Conservation (phyloP, 495 filamentous ascomycete species). For the Neurospora sp. region DNA sequence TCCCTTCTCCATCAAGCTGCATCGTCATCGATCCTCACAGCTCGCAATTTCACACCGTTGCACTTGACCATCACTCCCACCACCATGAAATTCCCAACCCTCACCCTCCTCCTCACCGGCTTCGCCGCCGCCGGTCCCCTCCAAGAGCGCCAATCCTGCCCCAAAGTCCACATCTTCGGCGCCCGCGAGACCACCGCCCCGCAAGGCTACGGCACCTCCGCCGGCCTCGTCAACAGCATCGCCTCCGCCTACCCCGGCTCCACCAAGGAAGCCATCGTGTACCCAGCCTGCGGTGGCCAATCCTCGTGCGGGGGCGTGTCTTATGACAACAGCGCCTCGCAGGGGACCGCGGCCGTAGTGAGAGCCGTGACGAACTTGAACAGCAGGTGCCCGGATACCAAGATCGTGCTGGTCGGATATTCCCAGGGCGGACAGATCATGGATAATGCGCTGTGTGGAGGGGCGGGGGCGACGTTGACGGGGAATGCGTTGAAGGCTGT, state of each 20-base stretch:
- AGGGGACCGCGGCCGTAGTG: conserved; percentile 44
- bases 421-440: conserved; percentile 55
- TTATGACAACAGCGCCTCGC: conserved; percentile 42
- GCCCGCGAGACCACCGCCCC: conserved; percentile 54
- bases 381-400: conserved; percentile 41
- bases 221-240: conserved; percentile 43
- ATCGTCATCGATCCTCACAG: no score
- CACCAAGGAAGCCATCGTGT: conserved; percentile 47
- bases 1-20: no score
- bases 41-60: no score
- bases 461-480: conserved; percentile 38
- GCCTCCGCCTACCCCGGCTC: conserved; percentile 40
- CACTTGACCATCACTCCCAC: not conserved
- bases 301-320: conserved; percentile 35
- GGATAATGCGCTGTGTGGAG: conserved; percentile 53
- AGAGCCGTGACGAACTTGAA: conserved; percentile 46
- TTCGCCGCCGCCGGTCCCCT: conserved; percentile 14
- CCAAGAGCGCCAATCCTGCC: conserved; percentile 29
- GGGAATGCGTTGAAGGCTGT: conserved; percentile 31
- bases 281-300: conserved; percentile 51
- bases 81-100: conserved; percentile 16
- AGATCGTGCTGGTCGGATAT: conserved; percentile 53
- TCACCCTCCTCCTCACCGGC: conserved; percentile 18
- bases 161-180: conserved; percentile 48
- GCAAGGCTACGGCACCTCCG: conserved; percentile 43